These are phyloP conservation scores for Sanguinoderma infundibulare DNA, from an alignment of 1,284 basidiomycete genomes.

Conservation along the genomic window DNA sequence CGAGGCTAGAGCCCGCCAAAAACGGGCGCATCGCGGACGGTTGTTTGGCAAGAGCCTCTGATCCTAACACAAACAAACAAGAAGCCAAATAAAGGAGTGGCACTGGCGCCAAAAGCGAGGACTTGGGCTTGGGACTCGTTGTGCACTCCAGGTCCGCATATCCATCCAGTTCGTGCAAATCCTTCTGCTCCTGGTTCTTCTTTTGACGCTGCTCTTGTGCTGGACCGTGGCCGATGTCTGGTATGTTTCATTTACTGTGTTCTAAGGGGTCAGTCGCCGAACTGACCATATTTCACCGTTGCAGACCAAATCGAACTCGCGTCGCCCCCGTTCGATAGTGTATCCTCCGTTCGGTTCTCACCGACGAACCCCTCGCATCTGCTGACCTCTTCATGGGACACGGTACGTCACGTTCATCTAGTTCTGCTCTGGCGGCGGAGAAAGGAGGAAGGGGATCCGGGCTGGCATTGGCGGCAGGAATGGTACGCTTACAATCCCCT, in stretches of 20 bases:
- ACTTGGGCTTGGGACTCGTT: background rate
- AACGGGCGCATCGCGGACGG: background rate
- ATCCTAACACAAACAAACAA: constrained; percentile 8
- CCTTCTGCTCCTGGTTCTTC: background rate
- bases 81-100: constrained; percentile 4
- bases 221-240: constrained; percentile 7
- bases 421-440: background rate
- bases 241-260: background rate
- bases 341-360: constrained; percentile 84
- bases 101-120: background rate
- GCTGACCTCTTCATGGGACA: constrained; percentile 88
- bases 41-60: constrained; percentile 6
- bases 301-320: constrained; percentile 57
- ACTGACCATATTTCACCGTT: background rate
- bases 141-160: background rate
- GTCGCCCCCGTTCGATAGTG: constrained; percentile 83
- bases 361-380: constrained; percentile 77
- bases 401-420: constrained; percentile 54
- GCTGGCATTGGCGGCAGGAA: background rate
- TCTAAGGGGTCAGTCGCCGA: background rate
- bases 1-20: background rate
- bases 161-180: constrained; percentile 5
- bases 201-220: constrained; percentile 5
- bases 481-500: background rate
- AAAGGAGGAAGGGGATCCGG: background rate